Evolutionary conservation across 2,329 filamentous ascomycete species (phyloP).

Genomic region (Celoporthe dispersa): DNA sequence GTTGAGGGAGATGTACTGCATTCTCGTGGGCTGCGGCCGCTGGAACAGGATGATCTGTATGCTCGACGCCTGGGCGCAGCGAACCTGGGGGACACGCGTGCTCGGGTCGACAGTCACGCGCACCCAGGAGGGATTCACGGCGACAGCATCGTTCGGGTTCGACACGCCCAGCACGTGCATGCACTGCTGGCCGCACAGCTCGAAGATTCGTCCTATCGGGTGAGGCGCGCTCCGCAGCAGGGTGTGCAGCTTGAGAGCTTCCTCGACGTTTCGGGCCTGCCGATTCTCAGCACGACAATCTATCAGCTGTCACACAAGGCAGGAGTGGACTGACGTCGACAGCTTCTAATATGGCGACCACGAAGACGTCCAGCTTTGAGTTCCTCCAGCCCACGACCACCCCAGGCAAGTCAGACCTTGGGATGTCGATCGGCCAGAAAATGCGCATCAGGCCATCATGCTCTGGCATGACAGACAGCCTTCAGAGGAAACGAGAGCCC

Average conservation of each 20-base stretch:
- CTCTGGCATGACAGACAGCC: slow-evolving; percentile 63
- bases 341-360: slow-evolving; percentile 86
- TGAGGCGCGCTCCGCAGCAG: slow-evolving; percentile 84
- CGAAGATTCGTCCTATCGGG: slow-evolving; percentile 78
- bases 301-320: not conserved
- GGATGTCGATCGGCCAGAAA: slow-evolving; percentile 94
- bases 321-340: slow-evolving; percentile 71
- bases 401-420: slow-evolving; percentile 72
- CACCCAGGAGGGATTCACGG: slow-evolving; percentile 72
- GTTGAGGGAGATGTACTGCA: slow-evolving; percentile 94
- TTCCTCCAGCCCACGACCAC: slow-evolving; percentile 97
- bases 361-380: slow-evolving; percentile 86
- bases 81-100: slow-evolving; percentile 69
- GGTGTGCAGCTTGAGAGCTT: slow-evolving; percentile 80
- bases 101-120: slow-evolving; percentile 59
- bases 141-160: slow-evolving; percentile 62
- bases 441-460: slow-evolving; percentile 93
- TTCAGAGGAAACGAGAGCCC: slow-evolving; percentile 35
- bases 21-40: slow-evolving; percentile 78
- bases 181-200: slow-evolving; percentile 79
- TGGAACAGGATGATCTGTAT: slow-evolving; percentile 91
- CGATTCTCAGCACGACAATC: slow-evolving; percentile 36
- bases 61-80: slow-evolving; percentile 71
- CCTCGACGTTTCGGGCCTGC: slow-evolving; percentile 80
- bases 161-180: slow-evolving; percentile 86